phyloP scores from a whole-genome alignment of 148 eudicot genomes.

The Suaeda aralocaspica region DNA sequence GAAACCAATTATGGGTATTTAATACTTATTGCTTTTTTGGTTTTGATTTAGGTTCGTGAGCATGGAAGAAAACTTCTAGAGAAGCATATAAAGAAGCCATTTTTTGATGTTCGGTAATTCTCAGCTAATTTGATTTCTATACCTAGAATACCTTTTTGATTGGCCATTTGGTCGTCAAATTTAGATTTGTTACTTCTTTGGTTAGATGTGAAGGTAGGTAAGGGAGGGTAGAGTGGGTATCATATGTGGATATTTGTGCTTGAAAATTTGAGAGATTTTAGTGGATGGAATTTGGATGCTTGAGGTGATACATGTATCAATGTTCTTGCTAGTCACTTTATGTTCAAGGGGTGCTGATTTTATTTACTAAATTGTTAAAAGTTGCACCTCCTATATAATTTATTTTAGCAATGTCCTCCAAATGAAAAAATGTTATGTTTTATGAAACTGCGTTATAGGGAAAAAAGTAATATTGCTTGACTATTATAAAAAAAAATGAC shows the following conservation, averaged over 20 bases:
- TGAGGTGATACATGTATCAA: neutral
- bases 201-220: too few relatives aligned
- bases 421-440: too few relatives aligned
- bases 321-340: neutral
- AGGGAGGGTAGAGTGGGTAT: neutral
- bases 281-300: too few relatives aligned
- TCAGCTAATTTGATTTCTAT: slow-evolving; percentile 5
- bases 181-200: too few relatives aligned
- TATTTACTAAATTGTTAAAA: too few relatives aligned
- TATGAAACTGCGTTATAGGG: too few relatives aligned
- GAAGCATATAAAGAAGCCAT: slow-evolving; percentile 82
- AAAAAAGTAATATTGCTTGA: too few relatives aligned
- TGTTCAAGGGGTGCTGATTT: neutral
- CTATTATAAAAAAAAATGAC: too few relatives aligned
- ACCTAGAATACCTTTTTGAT: neutral
- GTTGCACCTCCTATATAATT: too few relatives aligned
- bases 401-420: too few relatives aligned
- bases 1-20: neutral
- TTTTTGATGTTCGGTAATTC: slow-evolving; percentile 73
- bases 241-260: neutral
- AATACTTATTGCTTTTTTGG: neutral
- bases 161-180: neutral
- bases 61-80: slow-evolving; percentile 94
- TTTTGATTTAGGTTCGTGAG: slow-evolving; percentile 65
- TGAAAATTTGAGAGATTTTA: too few relatives aligned